Evolutionary conservation across 2,329 filamentous ascomycete genomes (phyloP).

Genomic region (Arthrobotrys sphaeroides): DNA sequence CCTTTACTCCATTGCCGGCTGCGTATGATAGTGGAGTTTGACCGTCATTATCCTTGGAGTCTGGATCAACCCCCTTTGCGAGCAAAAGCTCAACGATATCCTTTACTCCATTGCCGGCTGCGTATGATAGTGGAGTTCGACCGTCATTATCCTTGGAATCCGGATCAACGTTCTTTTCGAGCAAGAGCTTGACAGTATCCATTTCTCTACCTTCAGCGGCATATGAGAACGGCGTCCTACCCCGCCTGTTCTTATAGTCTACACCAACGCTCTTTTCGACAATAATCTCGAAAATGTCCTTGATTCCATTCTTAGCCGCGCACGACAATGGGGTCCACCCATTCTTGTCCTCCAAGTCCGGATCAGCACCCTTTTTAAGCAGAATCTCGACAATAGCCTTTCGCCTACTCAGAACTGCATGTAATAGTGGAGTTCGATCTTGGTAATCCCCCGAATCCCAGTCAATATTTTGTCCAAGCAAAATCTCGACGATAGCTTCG

Average conservation of each 20-base stretch:
- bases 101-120: background rate
- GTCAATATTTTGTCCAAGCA: background rate
- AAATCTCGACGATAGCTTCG: background rate
- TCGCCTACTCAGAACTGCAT: background rate
- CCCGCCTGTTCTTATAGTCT: background rate
- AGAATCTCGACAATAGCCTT: conserved; percentile 11
- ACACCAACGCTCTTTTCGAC: conserved; percentile 12
- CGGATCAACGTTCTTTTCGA: conserved; percentile 2
- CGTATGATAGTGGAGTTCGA: background rate
- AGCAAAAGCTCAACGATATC: conserved; percentile 14
- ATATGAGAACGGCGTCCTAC: background rate
- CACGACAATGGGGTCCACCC: conserved; percentile 24
- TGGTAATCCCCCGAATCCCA: background rate
- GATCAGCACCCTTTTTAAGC: background rate
- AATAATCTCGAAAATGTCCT: conserved; percentile 5
- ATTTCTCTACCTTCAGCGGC: background rate
- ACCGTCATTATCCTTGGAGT: background rate
- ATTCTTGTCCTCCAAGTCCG: background rate
- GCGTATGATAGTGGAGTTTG: conserved; percentile 4
- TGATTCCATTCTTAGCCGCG: background rate
- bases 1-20: background rate
- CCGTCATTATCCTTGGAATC: background rate
- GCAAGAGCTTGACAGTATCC: conserved; percentile 12
- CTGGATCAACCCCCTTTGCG: conserved; percentile 7
- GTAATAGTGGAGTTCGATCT: background rate